Evolutionary conservation across 768 basidiomycete genomes (phyloP).

Genomic region (Suillus lakei): DNA sequence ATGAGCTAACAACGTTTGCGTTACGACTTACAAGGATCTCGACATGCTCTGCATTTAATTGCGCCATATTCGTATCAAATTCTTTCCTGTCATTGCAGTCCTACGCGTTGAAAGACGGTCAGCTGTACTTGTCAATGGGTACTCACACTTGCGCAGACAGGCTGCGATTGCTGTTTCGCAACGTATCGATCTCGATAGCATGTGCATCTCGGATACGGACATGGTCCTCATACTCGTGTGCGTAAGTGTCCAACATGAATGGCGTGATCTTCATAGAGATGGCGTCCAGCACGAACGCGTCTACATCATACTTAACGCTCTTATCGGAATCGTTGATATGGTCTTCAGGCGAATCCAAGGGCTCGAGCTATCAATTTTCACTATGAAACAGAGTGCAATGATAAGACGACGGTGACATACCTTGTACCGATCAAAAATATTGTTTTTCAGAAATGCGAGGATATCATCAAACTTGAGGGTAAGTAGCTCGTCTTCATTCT

Average conservation of each 20-base stretch:
- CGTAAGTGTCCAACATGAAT: constrained; percentile 92
- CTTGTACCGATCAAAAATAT: constrained; percentile 84
- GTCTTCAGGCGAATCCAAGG: constrained; percentile 32
- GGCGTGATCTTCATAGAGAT: constrained; percentile 88
- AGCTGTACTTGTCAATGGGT: neutral
- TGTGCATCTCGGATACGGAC: constrained; percentile 81
- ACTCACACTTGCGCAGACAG: constrained; percentile 82
- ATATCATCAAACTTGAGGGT: constrained; percentile 91
- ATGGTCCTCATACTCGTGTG: constrained; percentile 86
- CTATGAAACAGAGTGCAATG: neutral
- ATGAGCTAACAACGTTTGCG: neutral
- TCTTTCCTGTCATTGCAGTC: constrained; percentile 58
- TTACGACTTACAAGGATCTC: constrained; percentile 59
- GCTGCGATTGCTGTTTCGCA: constrained; percentile 79
- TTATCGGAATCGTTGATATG: constrained; percentile 24
- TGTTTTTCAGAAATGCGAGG: constrained; percentile 78
- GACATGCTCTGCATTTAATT: constrained; percentile 84
- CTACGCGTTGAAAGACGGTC: constrained; percentile 16
- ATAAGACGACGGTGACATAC: constrained; percentile 28
- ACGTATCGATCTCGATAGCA: constrained; percentile 78
- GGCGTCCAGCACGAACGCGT: constrained; percentile 89
- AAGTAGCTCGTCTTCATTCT: constrained; percentile 83
- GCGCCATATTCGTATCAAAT: constrained; percentile 78
- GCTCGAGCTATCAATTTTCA: constrained; percentile 28
- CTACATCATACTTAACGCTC: constrained; percentile 69